Percentiles rank a stretch among this genome's conserved stretches.
Conservation (phyloP, 495 filamentous ascomycete genomes). For the Talaromyces wortmannii region DNA sequence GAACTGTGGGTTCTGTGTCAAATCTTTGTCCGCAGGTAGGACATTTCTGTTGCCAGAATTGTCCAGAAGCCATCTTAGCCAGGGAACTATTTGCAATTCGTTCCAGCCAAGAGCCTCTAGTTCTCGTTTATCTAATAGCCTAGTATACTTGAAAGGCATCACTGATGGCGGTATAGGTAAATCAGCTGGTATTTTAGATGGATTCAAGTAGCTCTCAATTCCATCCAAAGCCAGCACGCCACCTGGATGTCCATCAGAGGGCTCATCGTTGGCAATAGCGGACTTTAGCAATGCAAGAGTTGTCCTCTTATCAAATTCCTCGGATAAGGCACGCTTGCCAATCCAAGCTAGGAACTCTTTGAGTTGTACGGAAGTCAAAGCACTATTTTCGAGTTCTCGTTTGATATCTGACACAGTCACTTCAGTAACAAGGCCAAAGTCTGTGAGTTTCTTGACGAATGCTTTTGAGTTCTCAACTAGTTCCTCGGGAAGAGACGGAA, state of each 20-base stretch:
- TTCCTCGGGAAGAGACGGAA: conserved; percentile 76
- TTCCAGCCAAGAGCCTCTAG: conserved; percentile 77
- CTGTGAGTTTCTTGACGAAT: conserved; percentile 71
- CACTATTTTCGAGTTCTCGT: conserved; percentile 67
- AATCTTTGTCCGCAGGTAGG: conserved; percentile 45
- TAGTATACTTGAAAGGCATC: conserved; percentile 75
- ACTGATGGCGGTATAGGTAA: conserved; percentile 78
- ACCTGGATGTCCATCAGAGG: conserved; percentile 49
- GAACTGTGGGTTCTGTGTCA: conserved; percentile 67
- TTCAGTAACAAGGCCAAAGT: conserved; percentile 72
- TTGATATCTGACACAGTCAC: conserved; percentile 83
- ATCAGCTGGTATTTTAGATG: conserved; percentile 68
- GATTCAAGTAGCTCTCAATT: conserved; percentile 66
- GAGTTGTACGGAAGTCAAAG: conserved; percentile 68
- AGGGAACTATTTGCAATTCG: conserved; percentile 72
- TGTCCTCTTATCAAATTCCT: conserved; percentile 57
- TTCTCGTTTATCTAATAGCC: conserved; percentile 47
- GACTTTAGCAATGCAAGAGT: conserved; percentile 65
- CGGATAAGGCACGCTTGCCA: conserved; percentile 54
- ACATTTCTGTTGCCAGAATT: conserved; percentile 41
- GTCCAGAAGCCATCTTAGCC: conserved; percentile 72
- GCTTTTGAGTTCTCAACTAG: conserved; percentile 54
- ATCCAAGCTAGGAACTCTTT: conserved; percentile 79
- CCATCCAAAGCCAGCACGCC: conserved; percentile 68
- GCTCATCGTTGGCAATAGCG: conserved; percentile 70